Conservation (phyloP, 352 stramenopile genomes). For the Achlya hypogyna region DNA sequence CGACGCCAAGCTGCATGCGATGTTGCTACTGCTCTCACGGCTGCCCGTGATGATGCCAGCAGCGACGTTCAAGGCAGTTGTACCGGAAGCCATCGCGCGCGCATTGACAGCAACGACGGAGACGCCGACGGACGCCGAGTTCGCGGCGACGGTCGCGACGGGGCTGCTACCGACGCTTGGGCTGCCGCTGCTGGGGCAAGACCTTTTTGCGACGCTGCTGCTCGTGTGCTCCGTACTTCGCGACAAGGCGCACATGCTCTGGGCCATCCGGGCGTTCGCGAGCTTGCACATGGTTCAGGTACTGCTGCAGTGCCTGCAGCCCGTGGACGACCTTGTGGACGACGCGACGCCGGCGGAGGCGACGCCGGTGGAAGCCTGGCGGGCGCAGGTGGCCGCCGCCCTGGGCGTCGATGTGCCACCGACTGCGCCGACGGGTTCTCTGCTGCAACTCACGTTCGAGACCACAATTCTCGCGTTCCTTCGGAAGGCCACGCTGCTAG, state of each 20-base stretch:
- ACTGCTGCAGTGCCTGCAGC: slow-evolving; percentile 48
- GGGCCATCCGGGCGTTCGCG: slow-evolving; percentile 67
- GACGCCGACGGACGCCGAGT: not conserved
- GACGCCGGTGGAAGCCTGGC: not conserved
- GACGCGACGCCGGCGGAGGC: not conserved
- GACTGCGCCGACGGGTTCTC: slow-evolving; percentile 32
- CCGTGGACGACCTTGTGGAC: slow-evolving; percentile 31
- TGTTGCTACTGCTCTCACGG: slow-evolving; percentile 50
- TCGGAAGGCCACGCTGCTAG: slow-evolving; percentile 67
- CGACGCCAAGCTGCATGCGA: slow-evolving; percentile 63
- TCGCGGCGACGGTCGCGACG: not conserved
- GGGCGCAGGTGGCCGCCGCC: not conserved
- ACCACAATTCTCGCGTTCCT: slow-evolving; percentile 62
- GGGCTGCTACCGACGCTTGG: slow-evolving; percentile 25
- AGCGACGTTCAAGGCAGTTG: not conserved
- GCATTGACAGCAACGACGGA: not conserved
- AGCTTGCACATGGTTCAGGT: slow-evolving; percentile 74
- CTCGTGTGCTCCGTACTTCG: slow-evolving; percentile 69
- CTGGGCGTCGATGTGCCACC: not conserved
- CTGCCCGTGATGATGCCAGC: slow-evolving; percentile 20
- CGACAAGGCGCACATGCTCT: slow-evolving; percentile 68
- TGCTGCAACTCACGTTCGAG: slow-evolving; percentile 63
- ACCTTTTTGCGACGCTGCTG: slow-evolving; percentile 61
- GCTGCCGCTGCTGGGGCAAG: slow-evolving; percentile 53
- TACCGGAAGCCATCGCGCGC: not conserved